phyloP scores from a whole-genome alignment of 805 yeast genomes.

The Teunomyces cretensis region DNA sequence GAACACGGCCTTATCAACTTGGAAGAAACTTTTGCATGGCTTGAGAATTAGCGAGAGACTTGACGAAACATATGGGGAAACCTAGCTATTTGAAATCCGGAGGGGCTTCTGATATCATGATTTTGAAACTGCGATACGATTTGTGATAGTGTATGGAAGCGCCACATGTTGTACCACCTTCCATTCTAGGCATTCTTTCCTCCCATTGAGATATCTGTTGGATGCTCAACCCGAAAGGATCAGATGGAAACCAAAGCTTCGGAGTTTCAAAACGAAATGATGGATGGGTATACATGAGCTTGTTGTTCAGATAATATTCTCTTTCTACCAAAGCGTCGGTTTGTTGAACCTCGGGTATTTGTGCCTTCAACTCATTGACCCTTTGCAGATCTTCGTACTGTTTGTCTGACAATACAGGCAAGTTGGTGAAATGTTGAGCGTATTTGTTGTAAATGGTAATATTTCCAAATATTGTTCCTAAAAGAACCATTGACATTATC shows the following conservation, averaged over 20 bases:
- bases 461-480: conserved; percentile 60
- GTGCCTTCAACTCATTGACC: neutral
- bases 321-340: conserved; percentile 5
- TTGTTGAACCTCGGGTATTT: neutral
- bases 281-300: conserved; percentile 36
- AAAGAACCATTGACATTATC: conserved; percentile 50
- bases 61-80: conserved; percentile 9
- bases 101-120: conserved; percentile 28
- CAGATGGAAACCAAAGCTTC: conserved; percentile 40
- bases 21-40: conserved; percentile 5
- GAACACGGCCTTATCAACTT: conserved; percentile 9
- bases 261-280: conserved; percentile 38
- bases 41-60: conserved; percentile 16
- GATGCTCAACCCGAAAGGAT: conserved; percentile 30
- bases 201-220: conserved; percentile 19
- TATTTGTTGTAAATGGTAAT: conserved; percentile 47
- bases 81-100: conserved; percentile 27
- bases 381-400: conserved; percentile 1
- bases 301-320: conserved; percentile 20
- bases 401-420: conserved; percentile 28
- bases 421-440: conserved; percentile 24
- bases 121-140: conserved; percentile 10
- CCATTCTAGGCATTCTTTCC: conserved; percentile 12
- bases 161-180: conserved; percentile 26
- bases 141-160: conserved; percentile 18